Percentiles rank a stretch among this genome's conserved stretches.
Evolutionary conservation across 331 rosid genomes (phyloP).

Genomic region (Pyrus hybrid): DNA sequence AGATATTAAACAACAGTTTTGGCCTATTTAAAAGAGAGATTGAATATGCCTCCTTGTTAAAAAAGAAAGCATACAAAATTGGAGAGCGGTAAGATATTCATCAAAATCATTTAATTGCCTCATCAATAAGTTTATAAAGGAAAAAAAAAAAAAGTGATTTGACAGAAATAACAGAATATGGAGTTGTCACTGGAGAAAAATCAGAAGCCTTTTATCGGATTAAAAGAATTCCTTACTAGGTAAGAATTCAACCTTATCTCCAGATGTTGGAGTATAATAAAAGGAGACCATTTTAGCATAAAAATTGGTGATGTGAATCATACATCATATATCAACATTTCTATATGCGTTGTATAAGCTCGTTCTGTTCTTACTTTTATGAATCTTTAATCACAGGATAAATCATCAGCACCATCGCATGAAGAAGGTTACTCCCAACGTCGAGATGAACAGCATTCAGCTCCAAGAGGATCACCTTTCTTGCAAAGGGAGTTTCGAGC

Average conservation of each 20-base stretch:
- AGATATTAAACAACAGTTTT: background rate
- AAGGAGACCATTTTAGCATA: background rate
- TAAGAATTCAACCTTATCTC: background rate
- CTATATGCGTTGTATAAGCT: background rate
- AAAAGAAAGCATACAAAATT: background rate
- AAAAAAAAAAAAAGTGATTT: background rate
- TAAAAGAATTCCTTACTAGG: background rate
- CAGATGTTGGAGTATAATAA: background rate
- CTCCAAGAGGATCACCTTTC: constrained; percentile 62
- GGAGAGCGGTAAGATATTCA: background rate
- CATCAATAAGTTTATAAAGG: background rate
- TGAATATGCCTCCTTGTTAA: background rate
- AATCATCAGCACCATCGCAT: constrained; percentile 41
- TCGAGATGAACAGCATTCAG: constrained; percentile 47
- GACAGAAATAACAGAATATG: background rate
- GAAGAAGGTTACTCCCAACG: constrained; percentile 50
- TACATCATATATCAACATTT: background rate
- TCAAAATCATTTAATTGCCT: background rate
- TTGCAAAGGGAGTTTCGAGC: constrained; percentile 54
- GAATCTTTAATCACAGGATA: constrained; percentile 65
- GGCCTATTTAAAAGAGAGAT: background rate
- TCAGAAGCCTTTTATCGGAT: background rate
- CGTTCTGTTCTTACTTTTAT: constrained; percentile 21
- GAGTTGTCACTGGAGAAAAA: background rate
- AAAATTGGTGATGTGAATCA: background rate